Conservation (phyloP, 106 monocot species). For the Acorus calamus region DNA sequence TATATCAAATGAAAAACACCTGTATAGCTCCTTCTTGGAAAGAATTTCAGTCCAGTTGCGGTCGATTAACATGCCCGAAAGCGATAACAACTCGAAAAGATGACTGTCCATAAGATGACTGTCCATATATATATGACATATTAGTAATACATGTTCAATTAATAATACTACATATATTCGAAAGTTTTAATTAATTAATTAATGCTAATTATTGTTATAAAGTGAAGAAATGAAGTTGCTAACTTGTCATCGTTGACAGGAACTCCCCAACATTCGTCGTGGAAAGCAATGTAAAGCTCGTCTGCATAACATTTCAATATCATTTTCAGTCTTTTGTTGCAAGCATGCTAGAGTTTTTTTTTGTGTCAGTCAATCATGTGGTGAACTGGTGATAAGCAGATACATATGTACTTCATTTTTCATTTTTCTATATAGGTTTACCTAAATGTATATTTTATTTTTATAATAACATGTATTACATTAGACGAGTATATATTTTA, state of each 20-base stretch:
- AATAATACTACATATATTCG: no score
- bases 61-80: constrained; percentile 76
- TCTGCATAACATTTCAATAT: constrained; percentile 31
- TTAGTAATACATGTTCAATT: neutral
- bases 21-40: constrained; percentile 63
- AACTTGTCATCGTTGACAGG: constrained; percentile 67
- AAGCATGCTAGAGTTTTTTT: no score
- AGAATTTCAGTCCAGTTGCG: constrained; percentile 77
- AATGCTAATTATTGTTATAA: neutral
- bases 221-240: constrained; percentile 4
- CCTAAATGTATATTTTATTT: no score
- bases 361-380: no score
- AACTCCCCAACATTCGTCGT: constrained; percentile 86
- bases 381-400: no score
- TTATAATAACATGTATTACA: no score
- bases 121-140: neutral
- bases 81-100: constrained; percentile 53
- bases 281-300: constrained; percentile 55
- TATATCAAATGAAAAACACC: constrained; percentile 18
- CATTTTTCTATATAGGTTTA: no score
- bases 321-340: no score
- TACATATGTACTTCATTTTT: no score
- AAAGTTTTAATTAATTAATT: neutral
- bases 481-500: no score
- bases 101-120: constrained; percentile 52